phyloP scores from a whole-genome alignment of 2,329 filamentous ascomycete genomes.

The Apiospora koreana region DNA sequence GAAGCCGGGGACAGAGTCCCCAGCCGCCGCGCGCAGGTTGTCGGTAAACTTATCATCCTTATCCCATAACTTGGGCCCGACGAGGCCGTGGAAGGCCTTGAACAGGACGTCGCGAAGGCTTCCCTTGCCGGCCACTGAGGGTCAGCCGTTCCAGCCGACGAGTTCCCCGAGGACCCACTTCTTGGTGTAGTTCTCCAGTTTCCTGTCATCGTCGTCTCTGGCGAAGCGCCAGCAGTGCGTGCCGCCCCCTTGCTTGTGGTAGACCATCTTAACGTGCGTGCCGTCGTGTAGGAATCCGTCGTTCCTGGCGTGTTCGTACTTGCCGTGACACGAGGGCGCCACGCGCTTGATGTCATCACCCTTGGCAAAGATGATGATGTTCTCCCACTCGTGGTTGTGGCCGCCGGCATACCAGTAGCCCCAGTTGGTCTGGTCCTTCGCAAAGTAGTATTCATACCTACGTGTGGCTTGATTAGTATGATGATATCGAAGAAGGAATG shows the following conservation, averaged over 20 bases:
- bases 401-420: conserved; percentile 16
- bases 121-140: neutral
- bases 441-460: conserved; percentile 25
- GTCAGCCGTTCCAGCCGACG: conserved; percentile 13
- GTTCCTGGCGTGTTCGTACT: conserved; percentile 7
- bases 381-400: conserved; percentile 29
- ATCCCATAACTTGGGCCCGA: conserved; percentile 13
- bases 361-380: conserved; percentile 21
- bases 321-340: conserved; percentile 13
- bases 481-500: neutral
- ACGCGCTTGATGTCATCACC: conserved; percentile 11
- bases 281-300: conserved; percentile 6
- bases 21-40: neutral
- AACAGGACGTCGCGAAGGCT: neutral
- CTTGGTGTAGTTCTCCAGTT: conserved; percentile 15
- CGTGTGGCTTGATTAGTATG: neutral
- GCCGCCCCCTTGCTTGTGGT: conserved; percentile 14
- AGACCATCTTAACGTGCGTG: conserved; percentile 16
- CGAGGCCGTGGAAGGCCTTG: neutral
- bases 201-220: conserved; percentile 14
- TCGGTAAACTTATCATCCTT: conserved; percentile 2
- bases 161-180: conserved; percentile 14
- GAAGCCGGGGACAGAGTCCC: neutral
- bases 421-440: conserved; percentile 20
- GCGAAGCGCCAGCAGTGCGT: conserved; percentile 15